phyloP scores from a whole-genome alignment of 768 basidiomycete species.

The Naganishia vaughanmartiniae region DNA sequence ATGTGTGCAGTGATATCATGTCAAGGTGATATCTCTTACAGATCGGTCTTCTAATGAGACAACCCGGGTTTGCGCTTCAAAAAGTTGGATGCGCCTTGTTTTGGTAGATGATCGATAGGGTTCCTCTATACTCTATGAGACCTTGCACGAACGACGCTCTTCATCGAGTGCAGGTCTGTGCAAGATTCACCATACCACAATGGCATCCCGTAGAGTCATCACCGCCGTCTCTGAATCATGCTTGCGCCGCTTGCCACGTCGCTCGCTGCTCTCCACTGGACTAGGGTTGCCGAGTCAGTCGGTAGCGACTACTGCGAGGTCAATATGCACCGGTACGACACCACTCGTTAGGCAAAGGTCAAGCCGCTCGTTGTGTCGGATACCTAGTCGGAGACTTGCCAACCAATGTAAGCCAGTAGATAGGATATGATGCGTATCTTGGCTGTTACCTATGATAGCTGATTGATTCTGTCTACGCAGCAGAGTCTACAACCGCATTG shows the following conservation, averaged over 20 bases:
- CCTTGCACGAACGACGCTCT: too few species aligned
- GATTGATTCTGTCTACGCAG: not conserved
- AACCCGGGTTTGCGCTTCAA: constrained; percentile 4
- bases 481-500: not conserved
- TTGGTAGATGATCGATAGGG: not conserved
- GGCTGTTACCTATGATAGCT: not conserved
- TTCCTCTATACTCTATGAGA: not conserved
- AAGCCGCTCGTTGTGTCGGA: not conserved
- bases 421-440: not conserved
- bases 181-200: not conserved
- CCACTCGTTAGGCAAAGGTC: not conserved
- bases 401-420: not conserved
- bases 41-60: constrained; percentile 1
- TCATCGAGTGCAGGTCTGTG: too few species aligned
- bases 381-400: not conserved
- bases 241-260: not conserved
- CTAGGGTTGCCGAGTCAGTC: not conserved
- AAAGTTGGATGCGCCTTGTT: constrained; percentile 21
- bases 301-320: not conserved
- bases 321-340: not conserved
- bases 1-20: not conserved
- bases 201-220: not conserved
- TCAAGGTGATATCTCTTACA: not conserved
- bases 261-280: not conserved
- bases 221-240: not conserved